These are phyloP conservation scores for Chenopodium album DNA, from an alignment of 148 eudicot genomes.

Conservation along the genomic window DNA sequence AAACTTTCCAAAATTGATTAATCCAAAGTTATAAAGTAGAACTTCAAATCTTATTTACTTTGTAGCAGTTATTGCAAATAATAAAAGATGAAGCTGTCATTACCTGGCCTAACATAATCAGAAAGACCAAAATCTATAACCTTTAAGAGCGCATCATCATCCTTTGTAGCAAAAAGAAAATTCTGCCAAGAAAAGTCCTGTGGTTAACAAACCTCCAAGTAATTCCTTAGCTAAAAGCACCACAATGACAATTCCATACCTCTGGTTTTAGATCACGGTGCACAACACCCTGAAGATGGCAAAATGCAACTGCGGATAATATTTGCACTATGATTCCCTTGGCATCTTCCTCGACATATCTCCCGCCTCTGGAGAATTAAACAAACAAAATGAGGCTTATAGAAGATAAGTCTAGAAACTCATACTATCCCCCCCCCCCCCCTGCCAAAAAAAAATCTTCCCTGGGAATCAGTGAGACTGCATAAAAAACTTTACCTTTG, in stretches of 20 bases:
- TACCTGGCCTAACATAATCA: conserved; percentile 89
- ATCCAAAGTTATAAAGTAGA: neutral
- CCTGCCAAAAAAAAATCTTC: no score
- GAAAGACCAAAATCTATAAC: conserved; percentile 95
- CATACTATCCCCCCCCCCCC: neutral
- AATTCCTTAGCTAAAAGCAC: neutral
- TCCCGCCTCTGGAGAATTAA: conserved; percentile 71
- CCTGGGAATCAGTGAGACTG: neutral
- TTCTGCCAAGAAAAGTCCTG: conserved; percentile 56
- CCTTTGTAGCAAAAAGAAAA: conserved; percentile 80
- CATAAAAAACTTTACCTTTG: conserved; percentile 51
- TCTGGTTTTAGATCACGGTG: conserved; percentile 98
- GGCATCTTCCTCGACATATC: conserved; percentile 86
- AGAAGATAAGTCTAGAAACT: no score
- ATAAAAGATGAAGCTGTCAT: conserved; percentile 15
- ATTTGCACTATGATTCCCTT: conserved; percentile 74
- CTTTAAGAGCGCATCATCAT: conserved; percentile 81
- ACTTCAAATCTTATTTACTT: no score
- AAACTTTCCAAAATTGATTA: no score
- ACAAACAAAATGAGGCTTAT: neutral
- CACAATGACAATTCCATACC: conserved; percentile 36
- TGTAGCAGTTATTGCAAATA: neutral
- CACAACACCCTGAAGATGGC: conserved; percentile 97
- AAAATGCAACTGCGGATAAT: conserved; percentile 73
- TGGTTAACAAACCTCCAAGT: conserved; percentile 8